Conservation (phyloP, 2,329 filamentous ascomycete genomes). For the Ceratocystis destructans region DNA sequence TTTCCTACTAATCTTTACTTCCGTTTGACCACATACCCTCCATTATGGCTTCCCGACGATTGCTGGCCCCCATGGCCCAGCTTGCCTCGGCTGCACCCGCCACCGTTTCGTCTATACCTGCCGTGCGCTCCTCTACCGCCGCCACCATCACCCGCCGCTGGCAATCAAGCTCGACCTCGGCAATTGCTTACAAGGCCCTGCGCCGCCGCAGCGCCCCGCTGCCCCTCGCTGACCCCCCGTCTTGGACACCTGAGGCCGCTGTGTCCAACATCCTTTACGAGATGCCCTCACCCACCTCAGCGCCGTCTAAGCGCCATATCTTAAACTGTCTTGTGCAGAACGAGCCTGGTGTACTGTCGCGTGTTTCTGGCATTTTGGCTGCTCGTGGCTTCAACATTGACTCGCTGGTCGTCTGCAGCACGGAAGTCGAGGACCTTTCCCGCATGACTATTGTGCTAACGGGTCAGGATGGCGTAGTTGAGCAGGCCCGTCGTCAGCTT, state of each 20-base stretch:
- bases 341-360: constrained; percentile 91
- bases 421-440: constrained; percentile 88
- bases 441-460: constrained; percentile 98
- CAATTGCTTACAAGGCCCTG: constrained; percentile 92
- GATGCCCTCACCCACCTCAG: constrained; percentile 70
- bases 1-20: constrained; percentile 7
- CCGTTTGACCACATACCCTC: constrained; percentile 9
- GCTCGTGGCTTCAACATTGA: constrained; percentile 98
- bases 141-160: constrained; percentile 22
- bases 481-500: constrained; percentile 87
- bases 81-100: constrained; percentile 22
- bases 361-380: constrained; percentile 89
- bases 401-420: constrained; percentile 93
- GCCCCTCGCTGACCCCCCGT: constrained; percentile 59
- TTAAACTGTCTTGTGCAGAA: constrained; percentile 98
- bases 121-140: not conserved
- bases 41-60: constrained; percentile 34
- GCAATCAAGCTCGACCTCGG: constrained; percentile 64
- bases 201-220: constrained; percentile 79
- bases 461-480: constrained; percentile 90
- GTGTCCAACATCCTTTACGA: constrained; percentile 99
- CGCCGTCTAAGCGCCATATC: constrained; percentile 83
- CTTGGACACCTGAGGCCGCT: constrained; percentile 83
- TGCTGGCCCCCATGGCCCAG: constrained; percentile 31
- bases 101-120: constrained; percentile 26